Evolutionary conservation across 1,284 basidiomycete genomes (phyloP).

Genomic region (Coniophora puteana): DNA sequence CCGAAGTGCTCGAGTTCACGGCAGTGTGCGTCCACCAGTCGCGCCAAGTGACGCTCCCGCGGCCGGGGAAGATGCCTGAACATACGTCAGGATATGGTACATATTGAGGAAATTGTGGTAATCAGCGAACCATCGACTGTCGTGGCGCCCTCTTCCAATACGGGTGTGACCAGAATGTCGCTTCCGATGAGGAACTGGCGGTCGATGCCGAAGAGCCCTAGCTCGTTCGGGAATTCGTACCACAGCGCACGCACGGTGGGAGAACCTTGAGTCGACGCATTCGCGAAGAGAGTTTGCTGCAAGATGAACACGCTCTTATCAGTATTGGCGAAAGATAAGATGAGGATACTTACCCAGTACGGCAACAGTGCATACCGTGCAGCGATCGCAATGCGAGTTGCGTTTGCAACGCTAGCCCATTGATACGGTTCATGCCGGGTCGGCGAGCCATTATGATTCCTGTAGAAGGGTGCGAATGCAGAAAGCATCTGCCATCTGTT

Average conservation of each 20-base stretch:
- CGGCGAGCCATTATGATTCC: slow-evolving; percentile 67
- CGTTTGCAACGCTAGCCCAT: slow-evolving; percentile 72
- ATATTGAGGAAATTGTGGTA: too few relatives aligned
- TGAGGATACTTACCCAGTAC: slow-evolving; percentile 68
- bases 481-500: slow-evolving; percentile 80
- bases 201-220: slow-evolving; percentile 59
- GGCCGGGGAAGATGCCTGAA: slow-evolving; percentile 62
- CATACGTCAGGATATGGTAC: too few relatives aligned
- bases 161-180: slow-evolving; percentile 72
- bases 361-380: slow-evolving; percentile 67
- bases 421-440: slow-evolving; percentile 71
- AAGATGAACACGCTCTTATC: slow-evolving; percentile 25
- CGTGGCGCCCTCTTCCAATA: slow-evolving; percentile 55
- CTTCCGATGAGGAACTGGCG: slow-evolving; percentile 70
- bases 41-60: slow-evolving; percentile 60
- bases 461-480: slow-evolving; percentile 70
- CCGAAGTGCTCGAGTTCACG: slow-evolving; percentile 32
- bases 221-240: slow-evolving; percentile 72
- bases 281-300: slow-evolving; percentile 78
- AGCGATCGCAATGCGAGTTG: slow-evolving; percentile 65
- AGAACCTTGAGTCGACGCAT: slow-evolving; percentile 57
- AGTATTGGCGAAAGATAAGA: too few relatives aligned
- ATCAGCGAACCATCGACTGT: slow-evolving; percentile 35
- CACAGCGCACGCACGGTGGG: slow-evolving; percentile 71
- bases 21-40: slow-evolving; percentile 73